Evolutionary conservation across 2,329 filamentous ascomycete species (phyloP).

Genomic region (Pezicula carpinea): DNA sequence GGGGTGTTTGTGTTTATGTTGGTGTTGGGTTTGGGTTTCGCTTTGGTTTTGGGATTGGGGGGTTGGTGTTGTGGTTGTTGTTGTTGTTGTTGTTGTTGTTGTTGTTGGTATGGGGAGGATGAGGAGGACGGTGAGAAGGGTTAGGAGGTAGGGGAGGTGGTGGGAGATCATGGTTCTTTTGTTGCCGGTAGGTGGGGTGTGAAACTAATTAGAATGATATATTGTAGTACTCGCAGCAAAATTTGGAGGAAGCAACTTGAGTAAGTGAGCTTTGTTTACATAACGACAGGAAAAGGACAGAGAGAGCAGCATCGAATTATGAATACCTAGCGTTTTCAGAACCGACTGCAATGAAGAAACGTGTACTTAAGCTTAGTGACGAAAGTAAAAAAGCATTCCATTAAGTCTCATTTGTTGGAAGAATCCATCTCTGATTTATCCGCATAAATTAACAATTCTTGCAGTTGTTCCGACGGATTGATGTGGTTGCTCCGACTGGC

Average conservation of each 20-base stretch:
- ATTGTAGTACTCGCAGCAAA: too few relatives aligned
- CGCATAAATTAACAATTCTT: background rate
- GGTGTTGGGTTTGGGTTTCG: too few relatives aligned
- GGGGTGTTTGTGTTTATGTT: too few relatives aligned
- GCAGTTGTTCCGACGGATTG: background rate
- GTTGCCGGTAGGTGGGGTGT: conserved; percentile 6
- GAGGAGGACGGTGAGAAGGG: conserved; percentile 6
- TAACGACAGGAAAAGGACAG: conserved; percentile 3
- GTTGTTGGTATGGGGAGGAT: too few relatives aligned
- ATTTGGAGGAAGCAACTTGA: too few relatives aligned
- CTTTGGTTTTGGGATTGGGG: too few relatives aligned
- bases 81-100: too few relatives aligned
- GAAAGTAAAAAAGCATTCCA: too few relatives aligned
- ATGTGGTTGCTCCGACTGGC: too few relatives aligned
- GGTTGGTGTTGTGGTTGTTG: too few relatives aligned
- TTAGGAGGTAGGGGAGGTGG: background rate
- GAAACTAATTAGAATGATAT: too few relatives aligned
- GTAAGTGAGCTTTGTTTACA: conserved; percentile 1
- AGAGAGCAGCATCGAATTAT: conserved; percentile 12
- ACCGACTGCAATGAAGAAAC: conserved; percentile 10
- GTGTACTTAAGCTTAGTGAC: conserved; percentile 10
- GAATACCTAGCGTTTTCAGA: background rate
- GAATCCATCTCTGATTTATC: background rate
- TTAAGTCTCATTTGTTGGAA: background rate
- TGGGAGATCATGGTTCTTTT: conserved; percentile 2